These are phyloP conservation scores for Fusarium setosum DNA, from an alignment of 2,329 filamentous ascomycete species.

Conservation along the genomic window DNA sequence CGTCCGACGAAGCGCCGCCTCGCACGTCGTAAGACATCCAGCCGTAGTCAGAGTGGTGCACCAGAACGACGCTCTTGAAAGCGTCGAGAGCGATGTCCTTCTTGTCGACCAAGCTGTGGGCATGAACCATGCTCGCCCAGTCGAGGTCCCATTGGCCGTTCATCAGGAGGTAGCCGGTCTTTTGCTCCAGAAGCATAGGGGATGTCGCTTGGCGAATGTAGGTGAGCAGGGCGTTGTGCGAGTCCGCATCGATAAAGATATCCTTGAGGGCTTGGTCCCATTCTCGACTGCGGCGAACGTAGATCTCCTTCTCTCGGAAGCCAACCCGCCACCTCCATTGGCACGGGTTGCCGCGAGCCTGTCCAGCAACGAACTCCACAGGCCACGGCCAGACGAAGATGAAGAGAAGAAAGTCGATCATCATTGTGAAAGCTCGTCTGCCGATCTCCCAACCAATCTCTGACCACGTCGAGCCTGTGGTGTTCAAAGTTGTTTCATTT, in stretches of 20 bases:
- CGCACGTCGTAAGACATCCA: slow-evolving; percentile 74
- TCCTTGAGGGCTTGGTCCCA: slow-evolving; percentile 74
- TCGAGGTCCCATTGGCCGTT: slow-evolving; percentile 89
- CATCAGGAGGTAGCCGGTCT: slow-evolving; percentile 90
- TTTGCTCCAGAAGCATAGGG: slow-evolving; percentile 73
- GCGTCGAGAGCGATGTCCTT: slow-evolving; percentile 71
- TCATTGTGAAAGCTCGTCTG: slow-evolving; percentile 72
- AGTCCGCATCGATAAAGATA: slow-evolving; percentile 62
- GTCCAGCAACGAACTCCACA: slow-evolving; percentile 75
- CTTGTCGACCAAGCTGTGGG: slow-evolving; percentile 75
- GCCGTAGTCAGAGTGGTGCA: slow-evolving; percentile 74
- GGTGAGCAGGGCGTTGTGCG: slow-evolving; percentile 68
- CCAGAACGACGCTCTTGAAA: slow-evolving; percentile 77
- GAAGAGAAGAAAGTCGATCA: slow-evolving; percentile 78
- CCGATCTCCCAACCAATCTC: slow-evolving; percentile 67
- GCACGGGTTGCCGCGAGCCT: slow-evolving; percentile 69
- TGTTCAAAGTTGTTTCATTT: slow-evolving; percentile 75
- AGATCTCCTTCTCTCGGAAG: slow-evolving; percentile 83
- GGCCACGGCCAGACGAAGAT: slow-evolving; percentile 80
- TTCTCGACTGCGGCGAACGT: slow-evolving; percentile 79
- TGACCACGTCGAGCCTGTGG: slow-evolving; percentile 64
- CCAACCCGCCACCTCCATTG: slow-evolving; percentile 80
- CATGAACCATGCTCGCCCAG: slow-evolving; percentile 82
- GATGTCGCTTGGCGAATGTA: slow-evolving; percentile 77
- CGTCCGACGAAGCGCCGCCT: slow-evolving; percentile 61